Conservation (phyloP, 306 rosid species). For the Argentina anserina region DNA sequence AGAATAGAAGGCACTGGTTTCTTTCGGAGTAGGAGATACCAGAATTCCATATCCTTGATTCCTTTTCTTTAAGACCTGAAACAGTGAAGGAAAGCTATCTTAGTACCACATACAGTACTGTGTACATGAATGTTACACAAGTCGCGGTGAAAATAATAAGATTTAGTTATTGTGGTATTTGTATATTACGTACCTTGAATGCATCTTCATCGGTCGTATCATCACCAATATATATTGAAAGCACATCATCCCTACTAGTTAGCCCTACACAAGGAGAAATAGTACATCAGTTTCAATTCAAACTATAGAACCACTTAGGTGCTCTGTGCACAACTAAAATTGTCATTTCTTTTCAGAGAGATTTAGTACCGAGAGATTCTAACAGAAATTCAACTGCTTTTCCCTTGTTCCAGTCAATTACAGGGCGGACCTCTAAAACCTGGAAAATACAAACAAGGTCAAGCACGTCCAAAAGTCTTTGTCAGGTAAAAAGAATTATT, state of each 20-base stretch:
- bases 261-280: conserved; percentile 43
- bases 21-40: conserved; percentile 70
- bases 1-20: conserved; percentile 77
- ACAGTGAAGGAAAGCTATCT: neutral
- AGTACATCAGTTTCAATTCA: neutral
- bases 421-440: conserved; percentile 99
- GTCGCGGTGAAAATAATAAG: neutral
- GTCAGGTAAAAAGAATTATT: neutral
- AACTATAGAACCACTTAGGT: neutral
- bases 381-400: conserved; percentile 93
- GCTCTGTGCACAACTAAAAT: neutral
- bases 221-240: conserved; percentile 86
- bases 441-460: conserved; percentile 10
- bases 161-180: neutral
- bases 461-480: neutral
- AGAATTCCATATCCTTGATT: conserved; percentile 73
- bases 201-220: conserved; percentile 95
- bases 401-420: conserved; percentile 94
- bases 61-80: conserved; percentile 58
- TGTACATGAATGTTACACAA: neutral
- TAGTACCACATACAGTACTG: neutral
- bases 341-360: neutral
- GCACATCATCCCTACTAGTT: conserved; percentile 50
- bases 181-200: conserved; percentile 45
- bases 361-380: conserved; percentile 65